Evolutionary conservation across 257 asterid species (phyloP).

Genomic region (Osmanthus fragrans): DNA sequence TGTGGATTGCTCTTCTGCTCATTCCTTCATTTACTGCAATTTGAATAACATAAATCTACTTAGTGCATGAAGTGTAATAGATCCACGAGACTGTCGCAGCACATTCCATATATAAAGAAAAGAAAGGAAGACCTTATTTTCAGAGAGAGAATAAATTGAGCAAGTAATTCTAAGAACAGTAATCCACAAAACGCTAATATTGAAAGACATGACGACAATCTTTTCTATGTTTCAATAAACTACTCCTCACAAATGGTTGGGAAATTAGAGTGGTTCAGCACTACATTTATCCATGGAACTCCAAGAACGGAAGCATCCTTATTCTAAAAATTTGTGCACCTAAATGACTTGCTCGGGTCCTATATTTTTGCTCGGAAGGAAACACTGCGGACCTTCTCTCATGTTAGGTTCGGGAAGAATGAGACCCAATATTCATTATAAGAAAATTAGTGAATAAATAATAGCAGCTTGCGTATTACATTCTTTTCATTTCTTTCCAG

Average conservation of each 20-base stretch:
- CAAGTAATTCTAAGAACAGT: background rate
- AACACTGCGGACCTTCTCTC: background rate
- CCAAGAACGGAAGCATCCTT: too few species aligned
- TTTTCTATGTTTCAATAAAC: too few species aligned
- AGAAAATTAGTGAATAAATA: background rate
- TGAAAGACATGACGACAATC: background rate
- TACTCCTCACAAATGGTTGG: too few species aligned
- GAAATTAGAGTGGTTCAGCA: too few species aligned
- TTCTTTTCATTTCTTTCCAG: too few species aligned
- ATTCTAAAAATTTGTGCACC: too few species aligned
- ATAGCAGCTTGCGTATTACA: too few species aligned
- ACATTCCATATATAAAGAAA: background rate
- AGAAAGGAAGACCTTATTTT: background rate
- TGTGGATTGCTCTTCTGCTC: slow-evolving; percentile 71
- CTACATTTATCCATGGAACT: too few species aligned
- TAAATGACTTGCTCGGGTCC: too few species aligned
- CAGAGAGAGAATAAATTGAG: background rate
- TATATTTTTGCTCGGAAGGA: too few species aligned
- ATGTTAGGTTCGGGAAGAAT: background rate
- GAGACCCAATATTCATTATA: background rate
- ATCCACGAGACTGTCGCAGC: background rate
- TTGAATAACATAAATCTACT: background rate
- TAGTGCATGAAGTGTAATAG: background rate
- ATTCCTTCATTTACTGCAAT: slow-evolving; percentile 65
- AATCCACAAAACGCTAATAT: background rate